A percentile compares a stretch with the other conserved stretches of the same genome.
Evolutionary conservation across 1,284 basidiomycete species (phyloP).

Genomic region (Puccinia triticina): DNA sequence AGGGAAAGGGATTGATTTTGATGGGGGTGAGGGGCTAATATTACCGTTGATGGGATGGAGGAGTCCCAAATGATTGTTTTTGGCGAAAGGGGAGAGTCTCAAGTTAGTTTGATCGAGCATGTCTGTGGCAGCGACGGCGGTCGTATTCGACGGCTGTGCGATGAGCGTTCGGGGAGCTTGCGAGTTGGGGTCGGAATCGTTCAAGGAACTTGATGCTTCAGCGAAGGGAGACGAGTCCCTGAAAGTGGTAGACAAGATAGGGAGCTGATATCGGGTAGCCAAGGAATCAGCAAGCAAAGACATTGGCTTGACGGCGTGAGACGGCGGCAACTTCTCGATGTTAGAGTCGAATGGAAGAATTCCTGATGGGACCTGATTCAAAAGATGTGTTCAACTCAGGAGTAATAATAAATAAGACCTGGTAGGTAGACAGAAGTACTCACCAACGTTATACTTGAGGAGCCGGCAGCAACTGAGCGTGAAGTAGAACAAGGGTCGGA

Average conservation of each 20-base stretch:
- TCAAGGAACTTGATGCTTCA: background rate
- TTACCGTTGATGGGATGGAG: background rate
- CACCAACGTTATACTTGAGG: constrained; percentile 10
- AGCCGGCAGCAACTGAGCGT: background rate
- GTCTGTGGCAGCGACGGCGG: background rate
- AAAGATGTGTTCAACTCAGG: background rate
- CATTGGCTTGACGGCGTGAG: background rate
- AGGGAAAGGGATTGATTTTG: constrained; percentile 1
- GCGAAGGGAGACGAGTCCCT: background rate
- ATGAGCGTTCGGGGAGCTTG: background rate
- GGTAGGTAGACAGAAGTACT: background rate
- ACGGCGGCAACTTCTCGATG: background rate
- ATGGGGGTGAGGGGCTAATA: background rate
- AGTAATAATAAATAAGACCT: background rate
- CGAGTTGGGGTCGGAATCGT: background rate
- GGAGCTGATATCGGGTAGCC: background rate
- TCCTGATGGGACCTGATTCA: too few species aligned
- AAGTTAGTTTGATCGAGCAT: constrained; percentile 10
- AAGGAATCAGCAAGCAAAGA: background rate
- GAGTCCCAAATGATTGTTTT: background rate
- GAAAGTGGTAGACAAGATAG: background rate
- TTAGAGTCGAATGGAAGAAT: background rate
- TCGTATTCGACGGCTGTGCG: background rate
- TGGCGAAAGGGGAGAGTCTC: background rate
- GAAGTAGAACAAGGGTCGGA: background rate